A percentile compares a stretch with the other conserved stretches of the same genome.
Evolutionary conservation across 768 basidiomycete genomes (phyloP).

Genomic region (Hygrophorus russula): DNA sequence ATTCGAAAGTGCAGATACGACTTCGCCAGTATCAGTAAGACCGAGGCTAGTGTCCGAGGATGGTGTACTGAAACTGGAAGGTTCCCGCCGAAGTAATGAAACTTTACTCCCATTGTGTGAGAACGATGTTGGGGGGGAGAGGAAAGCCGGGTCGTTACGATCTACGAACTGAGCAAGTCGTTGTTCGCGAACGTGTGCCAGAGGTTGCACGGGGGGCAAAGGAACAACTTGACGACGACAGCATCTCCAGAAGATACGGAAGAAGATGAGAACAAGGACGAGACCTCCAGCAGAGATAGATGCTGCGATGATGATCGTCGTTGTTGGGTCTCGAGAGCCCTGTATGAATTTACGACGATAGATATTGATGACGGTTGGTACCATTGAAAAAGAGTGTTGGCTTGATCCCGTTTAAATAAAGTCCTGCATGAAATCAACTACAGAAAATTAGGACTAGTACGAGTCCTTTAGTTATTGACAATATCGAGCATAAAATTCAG

Average conservation of each 20-base stretch:
- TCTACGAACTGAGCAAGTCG: slow-evolving; percentile 30
- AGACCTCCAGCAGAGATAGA: slow-evolving; percentile 29
- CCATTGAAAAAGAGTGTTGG: no score
- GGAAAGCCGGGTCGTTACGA: slow-evolving; percentile 11
- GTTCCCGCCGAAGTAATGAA: slow-evolving; percentile 20
- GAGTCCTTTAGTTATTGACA: background rate
- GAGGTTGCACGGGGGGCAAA: slow-evolving; percentile 53
- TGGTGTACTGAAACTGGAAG: slow-evolving; percentile 9
- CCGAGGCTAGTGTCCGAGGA: slow-evolving; percentile 10
- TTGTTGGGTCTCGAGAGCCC: slow-evolving; percentile 7
- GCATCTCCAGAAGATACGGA: slow-evolving; percentile 24
- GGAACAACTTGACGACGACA: slow-evolving; percentile 27
- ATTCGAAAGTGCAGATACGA: slow-evolving; percentile 2
- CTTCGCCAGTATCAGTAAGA: slow-evolving; percentile 9
- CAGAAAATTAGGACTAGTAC: background rate
- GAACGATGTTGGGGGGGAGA: slow-evolving; percentile 14
- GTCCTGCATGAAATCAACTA: background rate
- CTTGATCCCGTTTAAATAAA: background rate
- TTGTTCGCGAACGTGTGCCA: slow-evolving; percentile 49
- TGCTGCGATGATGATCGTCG: slow-evolving; percentile 33
- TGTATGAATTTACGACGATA: background rate
- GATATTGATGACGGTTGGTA: no score
- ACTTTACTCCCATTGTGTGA: slow-evolving; percentile 20
- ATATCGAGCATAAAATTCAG: background rate
- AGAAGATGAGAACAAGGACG: slow-evolving; percentile 24